Evolutionary conservation across 768 basidiomycete species (phyloP).

Genomic region (Suillus cothurnatus): DNA sequence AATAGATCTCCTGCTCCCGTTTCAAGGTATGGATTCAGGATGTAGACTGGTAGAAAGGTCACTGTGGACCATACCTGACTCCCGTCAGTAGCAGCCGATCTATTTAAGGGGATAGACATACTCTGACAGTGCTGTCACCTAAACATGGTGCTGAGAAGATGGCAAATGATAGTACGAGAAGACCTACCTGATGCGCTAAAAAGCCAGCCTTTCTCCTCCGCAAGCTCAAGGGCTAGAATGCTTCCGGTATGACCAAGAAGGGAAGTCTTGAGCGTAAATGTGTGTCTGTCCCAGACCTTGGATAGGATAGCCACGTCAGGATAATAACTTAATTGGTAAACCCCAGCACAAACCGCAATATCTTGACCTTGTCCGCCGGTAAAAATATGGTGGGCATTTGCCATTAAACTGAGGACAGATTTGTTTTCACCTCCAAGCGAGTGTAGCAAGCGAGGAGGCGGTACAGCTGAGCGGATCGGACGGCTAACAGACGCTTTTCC

Average conservation of each 20-base stretch:
- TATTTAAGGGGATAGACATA: constrained; percentile 37
- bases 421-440: constrained; percentile 68
- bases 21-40: constrained; percentile 78
- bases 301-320: neutral
- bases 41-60: constrained; percentile 64
- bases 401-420: constrained; percentile 76
- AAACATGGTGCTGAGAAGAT: constrained; percentile 9
- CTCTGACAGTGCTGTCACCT: constrained; percentile 90
- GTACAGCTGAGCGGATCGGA: constrained; percentile 44
- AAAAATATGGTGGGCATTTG: constrained; percentile 74
- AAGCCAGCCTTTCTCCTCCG: constrained; percentile 76
- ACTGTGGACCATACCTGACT: constrained; percentile 80
- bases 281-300: constrained; percentile 85
- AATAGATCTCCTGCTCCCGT: constrained; percentile 86
- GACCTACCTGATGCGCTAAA: constrained; percentile 84
- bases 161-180: neutral
- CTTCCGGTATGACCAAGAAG: constrained; percentile 84
- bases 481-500: constrained; percentile 60
- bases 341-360: constrained; percentile 58
- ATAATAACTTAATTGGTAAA: neutral
- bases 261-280: constrained; percentile 66
- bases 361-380: constrained; percentile 79
- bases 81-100: constrained; percentile 12
- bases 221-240: constrained; percentile 78
- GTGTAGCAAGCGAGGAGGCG: constrained; percentile 58